These are phyloP conservation scores for Candida krabiensis DNA, from an alignment of 805 yeast genomes.

Conservation along the genomic window DNA sequence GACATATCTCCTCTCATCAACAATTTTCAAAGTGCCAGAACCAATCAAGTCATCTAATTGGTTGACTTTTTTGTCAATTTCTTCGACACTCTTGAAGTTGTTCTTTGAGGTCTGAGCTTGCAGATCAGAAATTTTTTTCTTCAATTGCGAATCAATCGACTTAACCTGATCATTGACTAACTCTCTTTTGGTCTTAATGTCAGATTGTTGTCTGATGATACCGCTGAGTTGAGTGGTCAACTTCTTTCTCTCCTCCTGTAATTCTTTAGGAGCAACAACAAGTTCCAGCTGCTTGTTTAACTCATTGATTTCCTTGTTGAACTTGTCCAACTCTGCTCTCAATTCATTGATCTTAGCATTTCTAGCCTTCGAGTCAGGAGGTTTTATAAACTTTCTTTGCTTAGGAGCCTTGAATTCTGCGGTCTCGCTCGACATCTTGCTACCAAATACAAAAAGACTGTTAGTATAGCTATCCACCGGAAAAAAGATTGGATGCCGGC, in stretches of 20 bases:
- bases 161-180: conserved; percentile 62
- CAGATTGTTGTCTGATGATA: conserved; percentile 40
- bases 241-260: conserved; percentile 51
- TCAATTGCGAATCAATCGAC: conserved; percentile 64
- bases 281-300: conserved; percentile 55
- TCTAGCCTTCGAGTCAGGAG: conserved; percentile 69
- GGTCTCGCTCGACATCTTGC: conserved; percentile 19
- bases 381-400: conserved; percentile 58
- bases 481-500: too few relatives aligned
- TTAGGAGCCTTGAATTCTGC: conserved; percentile 25
- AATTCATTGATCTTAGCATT: conserved; percentile 57
- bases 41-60: conserved; percentile 73
- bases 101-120: conserved; percentile 69
- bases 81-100: conserved; percentile 64
- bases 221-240: conserved; percentile 46
- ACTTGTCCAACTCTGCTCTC: conserved; percentile 60
- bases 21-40: conserved; percentile 78
- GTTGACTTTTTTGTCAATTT: conserved; percentile 64
- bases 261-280: conserved; percentile 49
- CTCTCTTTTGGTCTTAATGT: conserved; percentile 34
- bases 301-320: conserved; percentile 54
- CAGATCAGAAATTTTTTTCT: conserved; percentile 74
- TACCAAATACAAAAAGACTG: too few relatives aligned
- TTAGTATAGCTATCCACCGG: too few relatives aligned
- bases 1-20: conserved; percentile 82